A percentile compares a stretch with the other conserved stretches of the same genome.
These are phyloP conservation scores for Xerocomus amazonicus DNA, from an alignment of 1,284 basidiomycete genomes.

Conservation along the genomic window DNA sequence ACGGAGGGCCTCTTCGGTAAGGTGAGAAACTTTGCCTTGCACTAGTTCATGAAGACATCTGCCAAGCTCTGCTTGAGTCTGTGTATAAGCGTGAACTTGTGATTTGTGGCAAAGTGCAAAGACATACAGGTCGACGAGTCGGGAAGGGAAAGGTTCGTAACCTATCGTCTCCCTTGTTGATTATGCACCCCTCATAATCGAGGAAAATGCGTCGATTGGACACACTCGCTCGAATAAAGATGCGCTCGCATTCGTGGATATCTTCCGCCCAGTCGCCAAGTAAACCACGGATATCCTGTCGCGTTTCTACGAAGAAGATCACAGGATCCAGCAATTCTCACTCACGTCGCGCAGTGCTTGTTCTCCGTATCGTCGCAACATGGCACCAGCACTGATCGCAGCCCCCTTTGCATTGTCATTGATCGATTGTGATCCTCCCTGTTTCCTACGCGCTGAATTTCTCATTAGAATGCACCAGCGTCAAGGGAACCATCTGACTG, in stretches of 20 bases:
- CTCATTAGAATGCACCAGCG: background rate
- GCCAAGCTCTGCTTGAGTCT: conserved; percentile 89
- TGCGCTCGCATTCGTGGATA: conserved; percentile 74
- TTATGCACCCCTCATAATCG: conserved; percentile 73
- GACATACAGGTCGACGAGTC: conserved; percentile 81
- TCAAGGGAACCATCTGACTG: conserved; percentile 51
- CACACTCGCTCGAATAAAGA: conserved; percentile 85
- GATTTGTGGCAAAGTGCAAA: background rate
- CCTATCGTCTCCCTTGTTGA: conserved; percentile 65
- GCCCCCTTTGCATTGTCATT: conserved; percentile 93
- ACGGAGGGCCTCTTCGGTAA: conserved; percentile 81
- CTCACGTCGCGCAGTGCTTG: conserved; percentile 85
- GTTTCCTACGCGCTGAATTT: conserved; percentile 83
- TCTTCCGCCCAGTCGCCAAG: conserved; percentile 84
- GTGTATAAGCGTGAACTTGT: conserved; percentile 8
- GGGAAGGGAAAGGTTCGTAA: conserved; percentile 91
- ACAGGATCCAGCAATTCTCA: conserved; percentile 1
- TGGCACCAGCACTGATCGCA: conserved; percentile 94
- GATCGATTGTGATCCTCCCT: conserved; percentile 91
- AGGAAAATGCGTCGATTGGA: conserved; percentile 86
- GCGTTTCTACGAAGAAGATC: background rate
- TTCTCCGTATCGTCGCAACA: conserved; percentile 93
- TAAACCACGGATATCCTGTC: conserved; percentile 80
- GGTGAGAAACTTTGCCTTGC: conserved; percentile 80
- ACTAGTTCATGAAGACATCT: conserved; percentile 89